phyloP scores from a whole-genome alignment of 2,329 filamentous ascomycete genomes.

The Fusarium sp. region DNA sequence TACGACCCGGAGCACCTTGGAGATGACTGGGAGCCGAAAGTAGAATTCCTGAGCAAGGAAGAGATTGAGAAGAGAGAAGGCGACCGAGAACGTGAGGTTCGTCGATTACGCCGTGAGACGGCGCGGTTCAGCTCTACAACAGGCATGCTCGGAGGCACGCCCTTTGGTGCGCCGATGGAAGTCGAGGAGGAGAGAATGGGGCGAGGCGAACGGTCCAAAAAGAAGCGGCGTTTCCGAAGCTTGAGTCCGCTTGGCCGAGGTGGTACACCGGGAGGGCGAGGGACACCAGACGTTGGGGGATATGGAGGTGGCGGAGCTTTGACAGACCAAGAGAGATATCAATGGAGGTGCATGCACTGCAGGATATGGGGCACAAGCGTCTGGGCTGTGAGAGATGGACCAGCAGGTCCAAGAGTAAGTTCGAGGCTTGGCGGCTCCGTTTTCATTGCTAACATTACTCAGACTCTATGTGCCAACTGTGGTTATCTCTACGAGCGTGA shows the following conservation, averaged over 20 bases:
- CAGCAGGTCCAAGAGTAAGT: conserved; percentile 81
- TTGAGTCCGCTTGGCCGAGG: conserved; percentile 79
- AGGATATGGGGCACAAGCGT: conserved; percentile 87
- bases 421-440: not conserved
- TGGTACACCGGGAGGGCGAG: conserved; percentile 73
- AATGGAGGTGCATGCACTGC: conserved; percentile 91
- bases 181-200: conserved; percentile 86
- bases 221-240: conserved; percentile 92
- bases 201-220: conserved; percentile 90
- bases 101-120: conserved; percentile 87
- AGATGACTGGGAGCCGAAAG: conserved; percentile 84
- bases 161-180: conserved; percentile 65
- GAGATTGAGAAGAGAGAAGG: conserved; percentile 98
- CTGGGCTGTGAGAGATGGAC: conserved; percentile 95
- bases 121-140: conserved; percentile 89
- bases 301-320: conserved; percentile 76
- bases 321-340: conserved; percentile 79
- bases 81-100: conserved; percentile 90
- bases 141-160: conserved; percentile 80
- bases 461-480: conserved; percentile 94
- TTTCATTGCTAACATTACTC: conserved; percentile 23
- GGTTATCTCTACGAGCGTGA: conserved; percentile 90
- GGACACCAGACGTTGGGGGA: conserved; percentile 82
- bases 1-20: conserved; percentile 92
- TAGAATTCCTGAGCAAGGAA: conserved; percentile 86